phyloP scores from a whole-genome alignment of 2,329 filamentous ascomycete genomes.

The Meredithiella fracta region DNA sequence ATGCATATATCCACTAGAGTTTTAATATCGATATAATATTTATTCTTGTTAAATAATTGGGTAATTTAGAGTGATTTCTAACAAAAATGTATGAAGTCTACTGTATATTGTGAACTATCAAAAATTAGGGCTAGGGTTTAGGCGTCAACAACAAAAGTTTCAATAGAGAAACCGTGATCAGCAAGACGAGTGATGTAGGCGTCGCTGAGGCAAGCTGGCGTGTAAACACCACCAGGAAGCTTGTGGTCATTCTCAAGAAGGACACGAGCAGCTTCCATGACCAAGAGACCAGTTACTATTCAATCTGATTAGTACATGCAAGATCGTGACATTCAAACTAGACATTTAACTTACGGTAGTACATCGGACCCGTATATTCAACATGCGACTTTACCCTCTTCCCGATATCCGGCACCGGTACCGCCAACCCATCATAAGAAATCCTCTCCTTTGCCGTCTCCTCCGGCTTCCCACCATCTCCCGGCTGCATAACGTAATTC shows the following conservation, averaged over 20 bases:
- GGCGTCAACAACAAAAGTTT: conserved; percentile 31
- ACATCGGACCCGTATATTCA: conserved; percentile 38
- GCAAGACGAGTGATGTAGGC: conserved; percentile 46
- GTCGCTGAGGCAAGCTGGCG: conserved; percentile 54
- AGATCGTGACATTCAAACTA: conserved; percentile 12
- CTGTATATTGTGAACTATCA: background rate
- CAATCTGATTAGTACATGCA: background rate
- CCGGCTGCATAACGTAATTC: conserved; percentile 33
- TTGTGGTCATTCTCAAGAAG: conserved; percentile 46
- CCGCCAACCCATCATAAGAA: conserved; percentile 46
- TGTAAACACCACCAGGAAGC: conserved; percentile 51
- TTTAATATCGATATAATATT: conserved; percentile 9
- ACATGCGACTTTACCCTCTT: conserved; percentile 39
- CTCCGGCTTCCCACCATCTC: conserved; percentile 37
- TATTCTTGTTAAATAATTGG: background rate
- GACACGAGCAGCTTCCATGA: conserved; percentile 48
- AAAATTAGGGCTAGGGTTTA: background rate
- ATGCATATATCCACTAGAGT: conserved; percentile 14
- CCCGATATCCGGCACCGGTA: conserved; percentile 17
- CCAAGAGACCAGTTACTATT: conserved; percentile 46
- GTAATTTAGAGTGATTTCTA: no score
- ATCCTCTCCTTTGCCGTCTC: conserved; percentile 40
- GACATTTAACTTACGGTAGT: conserved; percentile 36
- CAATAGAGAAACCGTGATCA: conserved; percentile 44
- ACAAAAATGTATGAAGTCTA: no score